Evolutionary conservation across 768 basidiomycete genomes (phyloP).

Genomic region (Hypsizygus marmoreus): DNA sequence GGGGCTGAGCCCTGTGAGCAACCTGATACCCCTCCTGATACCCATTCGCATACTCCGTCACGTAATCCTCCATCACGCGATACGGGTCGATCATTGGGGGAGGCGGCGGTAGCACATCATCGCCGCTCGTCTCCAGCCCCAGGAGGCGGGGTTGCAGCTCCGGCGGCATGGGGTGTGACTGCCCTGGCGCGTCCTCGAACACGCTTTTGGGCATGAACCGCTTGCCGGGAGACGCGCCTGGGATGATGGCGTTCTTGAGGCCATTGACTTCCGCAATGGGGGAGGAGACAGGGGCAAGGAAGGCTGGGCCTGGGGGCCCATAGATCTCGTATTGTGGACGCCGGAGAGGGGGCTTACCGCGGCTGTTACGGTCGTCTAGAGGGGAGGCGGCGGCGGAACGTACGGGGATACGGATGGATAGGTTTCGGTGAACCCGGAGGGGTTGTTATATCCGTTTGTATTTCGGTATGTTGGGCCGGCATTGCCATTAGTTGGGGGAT

Average conservation of each 20-base stretch:
- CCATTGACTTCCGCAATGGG: conserved; percentile 6
- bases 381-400: neutral
- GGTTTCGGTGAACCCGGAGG: neutral
- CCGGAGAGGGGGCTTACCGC: conserved; percentile 2
- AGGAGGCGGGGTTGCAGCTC: neutral
- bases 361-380: neutral
- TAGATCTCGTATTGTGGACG: neutral
- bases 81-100: conserved; percentile 20
- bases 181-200: neutral
- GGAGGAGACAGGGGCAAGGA: neutral
- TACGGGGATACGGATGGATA: neutral
- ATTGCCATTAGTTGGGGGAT: neutral
- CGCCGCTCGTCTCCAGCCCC: neutral
- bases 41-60: conserved; percentile 27
- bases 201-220: conserved; percentile 26
- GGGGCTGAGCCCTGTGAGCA: no score
- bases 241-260: conserved; percentile 30
- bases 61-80: conserved; percentile 21
- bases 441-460: neutral
- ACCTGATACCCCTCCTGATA: conserved; percentile 24
- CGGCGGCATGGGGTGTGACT: neutral
- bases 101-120: neutral
- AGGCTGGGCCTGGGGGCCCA: neutral
- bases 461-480: conserved; percentile 4
- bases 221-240: conserved; percentile 31